Evolutionary conservation across 2,329 filamentous ascomycete species (phyloP), one percentile per base, ranked within the genome.

Genomic region (Colletotrichum shisoi): DNA sequence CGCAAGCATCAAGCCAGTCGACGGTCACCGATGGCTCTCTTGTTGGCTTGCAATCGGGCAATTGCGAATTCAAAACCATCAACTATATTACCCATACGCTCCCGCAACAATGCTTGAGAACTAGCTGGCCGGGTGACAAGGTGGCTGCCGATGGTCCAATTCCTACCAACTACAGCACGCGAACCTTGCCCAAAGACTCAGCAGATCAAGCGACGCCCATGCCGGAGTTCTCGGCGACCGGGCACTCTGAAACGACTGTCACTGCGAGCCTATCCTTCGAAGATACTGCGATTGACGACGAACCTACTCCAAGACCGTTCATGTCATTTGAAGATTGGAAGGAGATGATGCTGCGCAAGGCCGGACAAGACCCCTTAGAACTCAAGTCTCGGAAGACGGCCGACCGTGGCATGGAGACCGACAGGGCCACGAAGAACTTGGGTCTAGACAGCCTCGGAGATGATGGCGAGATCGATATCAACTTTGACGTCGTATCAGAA

Each of bases 311-410:
- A 2, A 77, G 77, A 54, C 90, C 93, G 7, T 98, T 98, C 76
- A 88, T 98, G 73, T 97, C 95, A 0, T 99, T 99, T 73, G 95
- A 98, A 76, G 94, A 98, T 73, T 99, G 95, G 95, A 98, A 97
- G 80, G 92, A 91, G 74, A 91, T 94, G 82, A 97, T 96, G 80
- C 81, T 98, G 19, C 91, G 90, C 58, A 92, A 93, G 75, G 90
- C 88, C 3, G 94, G 93, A 13, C 94, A 97, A 74, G 84, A 87
- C 61, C 62, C 66, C 17, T 42, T 51, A 5, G 66, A 91, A 79
- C 71, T 92, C 85, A 78, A 89, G 85, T 78, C 84, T 85, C 75
- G 91, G 81, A 76, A 87, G 83, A 71, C 83, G 74, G 76, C 82
- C 81, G 78, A 85, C 75, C 73, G 80, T 75, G 70, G 80, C 76